Percentiles rank a stretch among this genome's conserved stretches.
Evolutionary conservation across 768 basidiomycete genomes (phyloP).

Genomic region (Podaxis rugospora): DNA sequence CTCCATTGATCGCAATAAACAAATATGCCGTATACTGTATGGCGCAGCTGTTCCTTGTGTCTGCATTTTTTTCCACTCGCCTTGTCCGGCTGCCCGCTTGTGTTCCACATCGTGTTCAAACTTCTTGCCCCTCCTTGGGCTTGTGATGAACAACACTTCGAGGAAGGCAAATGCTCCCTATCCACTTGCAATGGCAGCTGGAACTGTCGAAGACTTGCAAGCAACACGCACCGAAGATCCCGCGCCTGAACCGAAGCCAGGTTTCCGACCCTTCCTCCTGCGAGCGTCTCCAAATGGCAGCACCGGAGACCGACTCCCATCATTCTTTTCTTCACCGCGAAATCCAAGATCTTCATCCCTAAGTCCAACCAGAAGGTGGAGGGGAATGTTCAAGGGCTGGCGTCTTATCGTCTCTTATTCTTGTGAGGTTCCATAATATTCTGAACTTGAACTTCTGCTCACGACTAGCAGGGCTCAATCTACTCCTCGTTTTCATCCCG

Average conservation of each 20-base stretch:
- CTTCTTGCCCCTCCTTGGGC: background rate
- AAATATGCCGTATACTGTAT: background rate
- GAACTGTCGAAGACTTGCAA: background rate
- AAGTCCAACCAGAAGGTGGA: background rate
- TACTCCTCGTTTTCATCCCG: conserved; percentile 62
- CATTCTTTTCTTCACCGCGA: background rate
- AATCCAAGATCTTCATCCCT: background rate
- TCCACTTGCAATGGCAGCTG: background rate
- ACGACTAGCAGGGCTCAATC: conserved; percentile 57
- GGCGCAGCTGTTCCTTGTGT: background rate
- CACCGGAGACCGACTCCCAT: background rate
- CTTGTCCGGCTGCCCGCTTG: background rate
- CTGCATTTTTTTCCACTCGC: background rate
- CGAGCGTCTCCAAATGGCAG: background rate
- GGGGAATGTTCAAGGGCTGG: conserved; percentile 19
- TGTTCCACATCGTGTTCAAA: background rate
- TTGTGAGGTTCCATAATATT: conserved; percentile 15
- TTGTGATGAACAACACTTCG: background rate
- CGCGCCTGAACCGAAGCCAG: background rate
- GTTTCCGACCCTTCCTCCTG: background rate
- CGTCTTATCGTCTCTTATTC: conserved; percentile 20
- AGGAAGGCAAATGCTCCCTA: background rate
- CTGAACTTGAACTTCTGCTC: background rate
- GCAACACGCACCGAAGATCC: background rate
- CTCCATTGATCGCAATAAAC: background rate